Conservation (phyloP, 768 basidiomycete species). For the Roridomyces roridus region DNA sequence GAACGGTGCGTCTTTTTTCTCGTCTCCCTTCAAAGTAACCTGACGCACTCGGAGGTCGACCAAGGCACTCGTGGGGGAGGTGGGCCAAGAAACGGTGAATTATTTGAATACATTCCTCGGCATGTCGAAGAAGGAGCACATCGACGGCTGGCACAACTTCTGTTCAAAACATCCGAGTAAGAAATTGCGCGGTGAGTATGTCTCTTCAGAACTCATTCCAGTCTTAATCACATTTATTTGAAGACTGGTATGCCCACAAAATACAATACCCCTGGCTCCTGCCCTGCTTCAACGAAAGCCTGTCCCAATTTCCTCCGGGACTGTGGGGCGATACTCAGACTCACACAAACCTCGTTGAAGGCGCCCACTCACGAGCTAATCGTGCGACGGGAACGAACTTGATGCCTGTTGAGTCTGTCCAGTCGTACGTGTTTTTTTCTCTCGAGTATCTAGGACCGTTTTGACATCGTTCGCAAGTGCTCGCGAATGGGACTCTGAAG, state of each 20-base stretch:
- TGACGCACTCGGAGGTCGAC: neutral
- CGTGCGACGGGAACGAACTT: too few species aligned
- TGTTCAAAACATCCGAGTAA: neutral
- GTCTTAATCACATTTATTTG: neutral
- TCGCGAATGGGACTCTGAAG: neutral
- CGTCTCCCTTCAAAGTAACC: neutral
- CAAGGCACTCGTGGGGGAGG: neutral
- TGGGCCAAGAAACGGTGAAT: neutral
- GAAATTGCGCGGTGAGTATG: neutral
- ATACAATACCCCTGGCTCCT: neutral
- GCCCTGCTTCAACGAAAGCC: too few species aligned
- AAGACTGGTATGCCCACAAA: conserved; percentile 6
- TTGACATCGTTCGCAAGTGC: neutral
- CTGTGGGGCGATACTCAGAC: too few species aligned
- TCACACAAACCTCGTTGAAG: too few species aligned
- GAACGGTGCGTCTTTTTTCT: neutral
- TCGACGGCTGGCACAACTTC: neutral
- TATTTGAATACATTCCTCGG: neutral
- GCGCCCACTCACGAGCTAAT: too few species aligned
- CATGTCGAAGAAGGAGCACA: neutral
- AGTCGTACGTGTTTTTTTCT: too few species aligned
- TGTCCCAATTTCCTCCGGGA: too few species aligned
- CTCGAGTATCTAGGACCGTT: too few species aligned
- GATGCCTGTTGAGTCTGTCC: too few species aligned
- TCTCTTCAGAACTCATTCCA: neutral